Evolutionary conservation across 768 basidiomycete species (phyloP), one percentile per base, ranked within the genome.

Genomic region (Pulveroboletus frians): DNA sequence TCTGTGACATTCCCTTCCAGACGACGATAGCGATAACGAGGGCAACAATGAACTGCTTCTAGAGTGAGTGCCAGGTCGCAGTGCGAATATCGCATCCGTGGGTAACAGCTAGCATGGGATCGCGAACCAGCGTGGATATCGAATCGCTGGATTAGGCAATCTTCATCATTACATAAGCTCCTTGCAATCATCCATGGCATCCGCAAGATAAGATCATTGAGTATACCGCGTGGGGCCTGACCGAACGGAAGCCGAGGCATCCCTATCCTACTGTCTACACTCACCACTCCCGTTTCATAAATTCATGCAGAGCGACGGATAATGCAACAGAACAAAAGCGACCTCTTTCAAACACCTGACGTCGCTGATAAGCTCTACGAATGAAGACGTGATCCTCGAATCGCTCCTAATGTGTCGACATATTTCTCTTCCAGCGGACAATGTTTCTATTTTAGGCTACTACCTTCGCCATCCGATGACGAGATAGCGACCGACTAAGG

Each of bases 121-220:
- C 13, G 59, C 59, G 8, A 46, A 46, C 66, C 15, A 70, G 69
- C 2, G 4, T 5, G 2, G 6, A 45, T 11, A 9, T 18, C 20
- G 21, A 9, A 43, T n/a, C 17, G 7, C 48, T 65, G 36, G 57
- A 65, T 1, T 60, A 59, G 55, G 53, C 57, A 11, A 53, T 67
- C 36, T 57, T 62, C 15, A 44, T 71, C 20, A 58, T 60, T 11
- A 30, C 1, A 39, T 65, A 68, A 70, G 51, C 60, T 70, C 4
- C 57, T 69, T 13, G 70, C 67, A 15, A 67, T 66, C 0, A 50
- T 69, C 3, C 37, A 62, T 17, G 67, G 64, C 9, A 41, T 71
- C 31, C 9, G 31, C 18, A 42, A 55, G 23, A 23, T 23, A 42
- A 55, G 23, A 23, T 23, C 23, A 23, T 23, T 23, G 23, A 23